These are phyloP conservation scores for Tolypocladium cylindrosporum DNA, from an alignment of 2,329 filamentous ascomycete species.

Conservation along the genomic window DNA sequence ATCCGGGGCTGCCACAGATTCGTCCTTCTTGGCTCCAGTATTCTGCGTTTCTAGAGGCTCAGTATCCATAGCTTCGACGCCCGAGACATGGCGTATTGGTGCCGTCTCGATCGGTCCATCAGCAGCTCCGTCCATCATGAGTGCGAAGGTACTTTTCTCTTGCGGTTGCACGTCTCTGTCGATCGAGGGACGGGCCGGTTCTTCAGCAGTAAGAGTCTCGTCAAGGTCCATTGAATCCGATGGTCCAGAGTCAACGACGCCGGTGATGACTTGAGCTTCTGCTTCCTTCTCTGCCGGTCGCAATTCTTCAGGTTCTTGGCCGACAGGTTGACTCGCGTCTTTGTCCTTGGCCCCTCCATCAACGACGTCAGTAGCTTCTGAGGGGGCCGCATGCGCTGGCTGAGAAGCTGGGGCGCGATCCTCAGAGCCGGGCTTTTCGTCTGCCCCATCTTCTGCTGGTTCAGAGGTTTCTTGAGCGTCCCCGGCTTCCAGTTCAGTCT, in stretches of 20 bases:
- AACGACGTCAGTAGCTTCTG: not conserved
- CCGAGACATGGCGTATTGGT: not conserved
- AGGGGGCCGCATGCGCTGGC: not conserved
- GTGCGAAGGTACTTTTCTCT: not conserved
- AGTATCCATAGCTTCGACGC: not conserved
- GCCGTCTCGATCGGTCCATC: not conserved
- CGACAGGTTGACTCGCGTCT: not conserved
- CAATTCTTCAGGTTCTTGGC: not conserved
- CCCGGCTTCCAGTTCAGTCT: not conserved
- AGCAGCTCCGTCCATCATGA: not conserved
- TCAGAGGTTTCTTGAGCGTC: not conserved
- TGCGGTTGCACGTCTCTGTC: not conserved
- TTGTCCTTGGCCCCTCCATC: not conserved
- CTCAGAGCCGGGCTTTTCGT: not conserved
- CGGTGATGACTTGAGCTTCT: not conserved
- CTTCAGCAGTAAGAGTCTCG: not conserved
- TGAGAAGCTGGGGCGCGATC: not conserved
- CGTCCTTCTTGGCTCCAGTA: not conserved
- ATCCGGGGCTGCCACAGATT: not conserved
- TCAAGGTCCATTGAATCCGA: not conserved
- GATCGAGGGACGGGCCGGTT: not conserved
- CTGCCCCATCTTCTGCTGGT: not conserved
- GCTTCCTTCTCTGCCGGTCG: not conserved
- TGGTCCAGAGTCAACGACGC: not conserved
- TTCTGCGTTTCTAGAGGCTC: not conserved